Conservation (phyloP, 108 stramenopile genomes). For the Epithemia pelagica region DNA sequence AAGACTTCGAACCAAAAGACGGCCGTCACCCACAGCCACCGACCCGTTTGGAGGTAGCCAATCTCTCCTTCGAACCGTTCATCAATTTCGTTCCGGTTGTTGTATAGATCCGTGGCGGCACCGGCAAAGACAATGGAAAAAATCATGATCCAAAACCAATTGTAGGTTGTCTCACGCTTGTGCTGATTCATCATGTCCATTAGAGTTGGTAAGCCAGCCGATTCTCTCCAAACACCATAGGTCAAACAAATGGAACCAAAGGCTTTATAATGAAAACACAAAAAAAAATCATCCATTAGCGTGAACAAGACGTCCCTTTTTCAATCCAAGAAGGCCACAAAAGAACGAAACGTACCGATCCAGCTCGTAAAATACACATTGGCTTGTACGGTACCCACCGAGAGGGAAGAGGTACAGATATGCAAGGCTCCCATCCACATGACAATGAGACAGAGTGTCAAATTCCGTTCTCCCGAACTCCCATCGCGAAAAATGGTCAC, state of each 20-base stretch:
- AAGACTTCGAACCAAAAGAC: conserved; percentile 28
- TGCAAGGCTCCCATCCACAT: conserved; percentile 33
- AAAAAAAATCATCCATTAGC: not conserved
- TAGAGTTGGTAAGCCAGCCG: conserved; percentile 23
- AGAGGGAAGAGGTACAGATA: conserved; percentile 40
- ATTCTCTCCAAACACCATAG: conserved; percentile 38
- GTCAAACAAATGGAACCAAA: conserved; percentile 26
- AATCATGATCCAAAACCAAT: conserved; percentile 36
- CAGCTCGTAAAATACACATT: conserved; percentile 72
- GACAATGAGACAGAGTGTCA: conserved; percentile 22
- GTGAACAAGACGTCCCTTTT: not conserved
- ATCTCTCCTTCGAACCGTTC: conserved; percentile 15
- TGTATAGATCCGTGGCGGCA: conserved; percentile 27
- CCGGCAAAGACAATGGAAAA: conserved; percentile 28
- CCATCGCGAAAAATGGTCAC: conserved; percentile 37
- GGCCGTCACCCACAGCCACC: conserved; percentile 27
- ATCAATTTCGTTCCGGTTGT: conserved; percentile 26
- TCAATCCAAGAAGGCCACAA: not conserved
- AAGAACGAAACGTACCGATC: conserved; percentile 22
- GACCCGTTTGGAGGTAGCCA: conserved; percentile 7
- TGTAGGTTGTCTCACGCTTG: conserved; percentile 19
- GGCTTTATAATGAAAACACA: conserved; percentile 3
- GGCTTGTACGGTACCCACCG: conserved; percentile 53
- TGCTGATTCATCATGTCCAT: conserved; percentile 20
- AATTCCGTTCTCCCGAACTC: conserved; percentile 25